phyloP scores from a whole-genome alignment of 1,284 basidiomycete genomes.

The Veloporphyrellus conicus region DNA sequence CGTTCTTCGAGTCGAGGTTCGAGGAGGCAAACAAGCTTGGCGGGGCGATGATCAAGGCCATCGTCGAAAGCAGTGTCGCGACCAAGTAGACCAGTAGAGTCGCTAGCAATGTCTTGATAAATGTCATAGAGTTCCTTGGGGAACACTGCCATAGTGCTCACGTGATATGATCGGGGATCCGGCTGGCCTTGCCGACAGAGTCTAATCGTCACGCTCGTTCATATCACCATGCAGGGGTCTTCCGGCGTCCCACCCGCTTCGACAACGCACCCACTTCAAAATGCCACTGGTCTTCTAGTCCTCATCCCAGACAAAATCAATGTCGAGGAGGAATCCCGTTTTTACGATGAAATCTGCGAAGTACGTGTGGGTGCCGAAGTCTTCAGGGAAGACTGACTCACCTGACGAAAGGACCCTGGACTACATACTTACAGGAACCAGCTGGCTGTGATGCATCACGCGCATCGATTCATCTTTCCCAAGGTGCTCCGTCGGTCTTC shows the following conservation, averaged over 20 bases:
- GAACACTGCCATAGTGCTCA: too few species aligned
- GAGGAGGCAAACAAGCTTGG: constrained; percentile 82
- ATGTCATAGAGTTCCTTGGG: too few species aligned
- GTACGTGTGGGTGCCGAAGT: constrained; percentile 22
- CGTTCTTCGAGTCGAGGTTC: constrained; percentile 86
- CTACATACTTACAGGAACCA: constrained; percentile 25
- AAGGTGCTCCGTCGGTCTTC: constrained; percentile 54
- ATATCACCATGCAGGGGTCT: background rate
- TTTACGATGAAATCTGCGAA: constrained; percentile 47
- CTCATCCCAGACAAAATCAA: constrained; percentile 38
- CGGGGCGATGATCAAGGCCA: constrained; percentile 87
- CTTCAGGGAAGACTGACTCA: too few species aligned
- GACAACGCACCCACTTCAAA: constrained; percentile 21
- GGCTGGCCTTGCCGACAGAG: too few species aligned
- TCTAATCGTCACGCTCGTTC: background rate
- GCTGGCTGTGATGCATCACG: constrained; percentile 11
- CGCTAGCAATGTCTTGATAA: too few species aligned
- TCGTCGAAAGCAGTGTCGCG: constrained; percentile 51
- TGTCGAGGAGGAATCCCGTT: constrained; percentile 44
- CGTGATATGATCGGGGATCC: constrained; percentile 4
- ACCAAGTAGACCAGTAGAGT: constrained; percentile 6
- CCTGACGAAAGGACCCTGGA: too few species aligned
- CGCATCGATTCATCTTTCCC: constrained; percentile 26
- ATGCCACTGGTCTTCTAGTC: constrained; percentile 25
- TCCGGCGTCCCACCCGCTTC: constrained; percentile 1